Conservation (phyloP, 177 flowering plant species). For the Telopea speciosissima region DNA sequence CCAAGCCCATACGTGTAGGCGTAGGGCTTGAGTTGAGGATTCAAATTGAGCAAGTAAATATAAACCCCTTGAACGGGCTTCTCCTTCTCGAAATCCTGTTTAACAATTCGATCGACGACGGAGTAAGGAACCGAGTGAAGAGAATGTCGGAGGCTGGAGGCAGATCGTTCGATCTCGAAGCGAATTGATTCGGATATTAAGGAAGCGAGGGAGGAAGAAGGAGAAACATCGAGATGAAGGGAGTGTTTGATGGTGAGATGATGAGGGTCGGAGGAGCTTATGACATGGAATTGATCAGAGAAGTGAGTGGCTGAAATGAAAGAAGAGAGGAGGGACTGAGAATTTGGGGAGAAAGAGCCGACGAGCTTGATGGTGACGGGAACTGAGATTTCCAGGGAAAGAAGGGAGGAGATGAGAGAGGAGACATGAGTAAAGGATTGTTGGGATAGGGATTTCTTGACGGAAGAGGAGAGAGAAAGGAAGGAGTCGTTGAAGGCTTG, state of each 20-base stretch:
- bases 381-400: constrained; percentile 27
- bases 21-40: constrained; percentile 47
- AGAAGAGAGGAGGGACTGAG: constrained; percentile 23
- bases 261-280: constrained; percentile 24
- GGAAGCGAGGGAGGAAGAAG: constrained; percentile 33
- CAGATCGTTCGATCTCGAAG: constrained; percentile 29
- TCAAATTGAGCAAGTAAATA: constrained; percentile 56
- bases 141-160: constrained; percentile 41
- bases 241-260: constrained; percentile 43
- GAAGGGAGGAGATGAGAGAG: constrained; percentile 20
- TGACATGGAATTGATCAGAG: constrained; percentile 36
- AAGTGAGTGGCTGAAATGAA: constrained; percentile 29
- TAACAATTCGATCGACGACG: constrained; percentile 26
- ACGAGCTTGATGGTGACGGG: constrained; percentile 35
- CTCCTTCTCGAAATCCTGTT: constrained; percentile 51
- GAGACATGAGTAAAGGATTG: constrained; percentile 12
- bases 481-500: constrained; percentile 53
- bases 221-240: constrained; percentile 47
- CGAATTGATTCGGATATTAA: constrained; percentile 35
- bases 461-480: constrained; percentile 26
- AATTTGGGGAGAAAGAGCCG: constrained; percentile 31
- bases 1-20: constrained; percentile 54
- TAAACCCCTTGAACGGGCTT: constrained; percentile 42
- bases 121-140: constrained; percentile 47
- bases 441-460: constrained; percentile 26